Conservation (phyloP, 352 stramenopile genomes). For the Peronospora destructor region DNA sequence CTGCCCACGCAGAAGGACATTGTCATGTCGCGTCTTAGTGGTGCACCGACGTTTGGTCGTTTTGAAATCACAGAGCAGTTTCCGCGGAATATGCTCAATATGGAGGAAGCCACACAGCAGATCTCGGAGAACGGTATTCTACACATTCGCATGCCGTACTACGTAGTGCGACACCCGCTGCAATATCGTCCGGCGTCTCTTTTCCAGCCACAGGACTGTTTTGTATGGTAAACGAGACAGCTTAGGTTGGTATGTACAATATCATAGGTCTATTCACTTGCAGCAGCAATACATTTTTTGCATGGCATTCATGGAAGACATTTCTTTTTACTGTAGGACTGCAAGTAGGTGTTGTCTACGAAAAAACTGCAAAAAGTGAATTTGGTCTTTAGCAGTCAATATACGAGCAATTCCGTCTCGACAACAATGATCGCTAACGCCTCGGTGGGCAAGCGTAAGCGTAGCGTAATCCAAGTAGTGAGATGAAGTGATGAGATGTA, state of each 20-base stretch:
- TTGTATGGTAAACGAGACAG: slow-evolving; percentile 29
- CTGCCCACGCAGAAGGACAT: slow-evolving; percentile 53
- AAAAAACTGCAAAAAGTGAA: background rate
- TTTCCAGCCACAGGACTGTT: slow-evolving; percentile 35
- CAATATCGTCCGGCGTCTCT: slow-evolving; percentile 29
- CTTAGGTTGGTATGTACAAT: slow-evolving; percentile 13
- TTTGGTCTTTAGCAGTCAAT: background rate
- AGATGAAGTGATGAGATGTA: no score
- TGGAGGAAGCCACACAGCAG: slow-evolving; percentile 50
- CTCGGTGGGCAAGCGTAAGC: background rate
- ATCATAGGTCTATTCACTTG: background rate
- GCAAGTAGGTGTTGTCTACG: background rate
- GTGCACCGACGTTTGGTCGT: slow-evolving; percentile 49
- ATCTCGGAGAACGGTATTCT: slow-evolving; percentile 41
- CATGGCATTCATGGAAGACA: no score
- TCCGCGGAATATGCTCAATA: slow-evolving; percentile 33
- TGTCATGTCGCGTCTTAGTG: slow-evolving; percentile 44
- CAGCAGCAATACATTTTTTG: no score
- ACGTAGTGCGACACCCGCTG: slow-evolving; percentile 24
- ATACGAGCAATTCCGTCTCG: background rate
- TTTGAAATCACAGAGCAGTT: slow-evolving; percentile 62
- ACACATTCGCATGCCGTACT: slow-evolving; percentile 54
- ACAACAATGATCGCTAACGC: background rate
- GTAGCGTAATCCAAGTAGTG: no score
- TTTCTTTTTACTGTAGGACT: background rate